Base-by-base conservation (phyloP, 768 basidiomycete genomes). In the Lactarius hengduanensis region DNA sequence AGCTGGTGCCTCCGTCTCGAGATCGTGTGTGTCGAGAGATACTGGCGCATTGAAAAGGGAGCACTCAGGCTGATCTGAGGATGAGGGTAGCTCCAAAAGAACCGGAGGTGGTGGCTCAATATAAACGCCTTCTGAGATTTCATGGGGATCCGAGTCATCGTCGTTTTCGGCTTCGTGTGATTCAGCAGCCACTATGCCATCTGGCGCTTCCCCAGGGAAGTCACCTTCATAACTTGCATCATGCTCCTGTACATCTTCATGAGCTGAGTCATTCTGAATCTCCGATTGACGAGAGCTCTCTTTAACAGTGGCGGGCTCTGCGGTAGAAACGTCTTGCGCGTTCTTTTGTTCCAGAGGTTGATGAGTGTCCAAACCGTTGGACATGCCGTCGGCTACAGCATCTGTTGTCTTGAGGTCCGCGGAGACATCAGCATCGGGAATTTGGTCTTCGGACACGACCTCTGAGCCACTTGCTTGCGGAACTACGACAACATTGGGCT, bases 71-170 rank as follows among this genome's bases (percentile, higher is more conserved):
- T 77, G 78, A 57, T 78, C 79, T 50, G 76, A 71, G 64, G 78
- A 72, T 40, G 83, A 78, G 36, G 71, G 66, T 28, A 82, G 57
- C 10, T 78, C 77, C 40, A 90, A 73, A 41, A 90, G 77, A 54
- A 90, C 87, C 18, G 88, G 80, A 15, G 90, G 90, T 32, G 90
- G 90, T 34, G 88, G 86, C 66, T 90, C 89, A 60, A 89, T 89
- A 74, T 86, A 90, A 56, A 89, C 85, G 34, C 84, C 89, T 72
- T 71, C 70, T 1, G 68, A 63, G 32, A 69, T 66, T 53, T 71
- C 65, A 18, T 71, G 62, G 18, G 70, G 69, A 41, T 70, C 63
- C 13, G 58, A 57, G 41, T 59, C 28, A 36, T 45, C 61, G 22
- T 61, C 62, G 34, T 45, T 60, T 28, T 20, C 53, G 8, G n/a